Conservation (phyloP, 352 stramenopile genomes). For the Phytophthora vignae region DNA sequence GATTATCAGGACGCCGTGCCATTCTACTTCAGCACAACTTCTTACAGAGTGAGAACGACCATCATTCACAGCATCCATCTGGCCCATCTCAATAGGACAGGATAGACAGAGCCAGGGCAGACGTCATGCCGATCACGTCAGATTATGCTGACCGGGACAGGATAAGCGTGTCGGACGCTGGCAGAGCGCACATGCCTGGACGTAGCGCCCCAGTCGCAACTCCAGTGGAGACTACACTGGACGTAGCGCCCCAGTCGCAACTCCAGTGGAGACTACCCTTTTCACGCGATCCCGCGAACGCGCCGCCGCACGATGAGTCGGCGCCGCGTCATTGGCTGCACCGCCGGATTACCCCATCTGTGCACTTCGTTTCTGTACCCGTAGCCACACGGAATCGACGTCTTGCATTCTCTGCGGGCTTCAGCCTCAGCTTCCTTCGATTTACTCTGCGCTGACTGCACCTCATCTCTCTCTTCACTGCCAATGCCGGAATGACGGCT, state of each 20-base stretch:
- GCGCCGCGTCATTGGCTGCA: neutral
- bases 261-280: neutral
- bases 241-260: neutral
- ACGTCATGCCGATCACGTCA: neutral
- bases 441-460: neutral
- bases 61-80: slow-evolving; percentile 40
- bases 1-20: too few relatives aligned
- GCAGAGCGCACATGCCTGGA: too few relatives aligned
- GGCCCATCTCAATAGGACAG: neutral
- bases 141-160: neutral
- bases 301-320: neutral
- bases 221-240: too few relatives aligned
- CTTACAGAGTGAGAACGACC: slow-evolving; percentile 63
- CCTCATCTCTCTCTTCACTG: neutral
- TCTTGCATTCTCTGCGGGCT: neutral
- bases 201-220: too few relatives aligned
- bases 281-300: neutral
- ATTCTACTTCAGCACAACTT: too few relatives aligned
- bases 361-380: neutral
- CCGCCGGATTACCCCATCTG: neutral
- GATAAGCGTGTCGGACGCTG: neutral
- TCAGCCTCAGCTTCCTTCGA: neutral
- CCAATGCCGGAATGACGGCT: neutral
- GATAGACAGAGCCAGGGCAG: neutral
- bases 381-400: too few relatives aligned